Percentiles rank a stretch among this genome's conserved stretches.
Conservation (phyloP, 495 filamentous ascomycete species). For the Hyaloscypha variabilis region DNA sequence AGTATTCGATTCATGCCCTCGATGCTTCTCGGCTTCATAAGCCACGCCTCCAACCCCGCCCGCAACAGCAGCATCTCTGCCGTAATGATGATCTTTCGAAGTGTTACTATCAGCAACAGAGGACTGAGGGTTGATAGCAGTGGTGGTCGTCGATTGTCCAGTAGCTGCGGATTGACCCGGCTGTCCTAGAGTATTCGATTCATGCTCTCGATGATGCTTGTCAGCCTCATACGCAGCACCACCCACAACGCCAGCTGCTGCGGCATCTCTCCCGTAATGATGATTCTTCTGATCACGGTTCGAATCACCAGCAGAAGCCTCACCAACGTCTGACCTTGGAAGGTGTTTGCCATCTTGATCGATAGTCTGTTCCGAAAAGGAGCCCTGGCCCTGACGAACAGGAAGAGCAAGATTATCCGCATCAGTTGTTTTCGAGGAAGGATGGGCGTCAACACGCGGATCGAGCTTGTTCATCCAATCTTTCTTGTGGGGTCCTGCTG, state of each 20-base stretch:
- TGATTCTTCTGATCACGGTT: neutral
- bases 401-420: too few relatives aligned
- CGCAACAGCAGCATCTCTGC: slow-evolving; percentile 19
- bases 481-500: slow-evolving; percentile 41
- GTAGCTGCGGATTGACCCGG: neutral
- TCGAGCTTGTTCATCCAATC: slow-evolving; percentile 40
- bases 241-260: slow-evolving; percentile 11
- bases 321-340: too few relatives aligned
- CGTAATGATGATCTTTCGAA: slow-evolving; percentile 16
- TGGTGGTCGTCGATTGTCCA: slow-evolving; percentile 23
- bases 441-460: slow-evolving; percentile 36
- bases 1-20: slow-evolving; percentile 15
- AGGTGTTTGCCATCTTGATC: too few relatives aligned
- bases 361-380: too few relatives aligned
- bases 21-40: slow-evolving; percentile 21
- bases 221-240: slow-evolving; percentile 14
- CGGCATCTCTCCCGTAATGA: slow-evolving; percentile 16
- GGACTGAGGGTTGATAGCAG: slow-evolving; percentile 46
- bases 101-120: slow-evolving; percentile 40
- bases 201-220: slow-evolving; percentile 1
- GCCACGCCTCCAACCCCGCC: slow-evolving; percentile 16
- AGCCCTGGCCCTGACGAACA: too few relatives aligned
- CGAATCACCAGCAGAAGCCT: too few relatives aligned
- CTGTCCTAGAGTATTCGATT: neutral
- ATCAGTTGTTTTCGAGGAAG: neutral